phyloP scores from a whole-genome alignment of 139 green algal genomes.

The Penium margaritaceum region DNA sequence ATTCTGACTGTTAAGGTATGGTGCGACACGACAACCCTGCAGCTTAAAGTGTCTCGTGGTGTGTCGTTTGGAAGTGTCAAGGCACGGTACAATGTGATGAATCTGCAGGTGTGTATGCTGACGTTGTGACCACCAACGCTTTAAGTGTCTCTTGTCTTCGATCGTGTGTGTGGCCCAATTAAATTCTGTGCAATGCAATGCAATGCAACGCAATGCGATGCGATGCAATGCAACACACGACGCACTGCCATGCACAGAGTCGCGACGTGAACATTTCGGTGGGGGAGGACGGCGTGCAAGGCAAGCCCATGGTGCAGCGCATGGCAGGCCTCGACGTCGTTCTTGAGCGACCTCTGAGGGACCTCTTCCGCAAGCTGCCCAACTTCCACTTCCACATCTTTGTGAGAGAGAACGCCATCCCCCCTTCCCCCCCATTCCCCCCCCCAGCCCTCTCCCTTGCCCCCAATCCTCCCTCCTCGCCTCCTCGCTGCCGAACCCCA shows the following conservation, averaged over 20 bases:
- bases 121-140: slow-evolving; percentile 55
- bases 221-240: no score
- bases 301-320: slow-evolving; percentile 62
- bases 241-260: no score
- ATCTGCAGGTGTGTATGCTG: no score
- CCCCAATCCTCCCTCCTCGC: no score
- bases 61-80: slow-evolving; percentile 24
- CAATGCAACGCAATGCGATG: no score
- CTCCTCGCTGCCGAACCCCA: no score
- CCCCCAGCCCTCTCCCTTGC: no score
- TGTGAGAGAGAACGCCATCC: slow-evolving; percentile 13
- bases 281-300: slow-evolving; percentile 30
- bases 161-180: no score
- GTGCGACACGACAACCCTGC: neutral
- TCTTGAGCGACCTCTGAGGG: slow-evolving; percentile 52
- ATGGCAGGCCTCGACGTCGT: slow-evolving; percentile 43
- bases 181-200: no score
- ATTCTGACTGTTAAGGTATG: slow-evolving; percentile 51
- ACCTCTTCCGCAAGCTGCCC: slow-evolving; percentile 38
- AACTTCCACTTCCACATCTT: slow-evolving; percentile 28
- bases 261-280: slow-evolving; percentile 29
- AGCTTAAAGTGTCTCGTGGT: slow-evolving; percentile 14
- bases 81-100: neutral
- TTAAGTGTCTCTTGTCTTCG: no score
- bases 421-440: neutral